phyloP scores from a whole-genome alignment of 2,329 filamentous ascomycete genomes.

The Grosmannia serpens region DNA sequence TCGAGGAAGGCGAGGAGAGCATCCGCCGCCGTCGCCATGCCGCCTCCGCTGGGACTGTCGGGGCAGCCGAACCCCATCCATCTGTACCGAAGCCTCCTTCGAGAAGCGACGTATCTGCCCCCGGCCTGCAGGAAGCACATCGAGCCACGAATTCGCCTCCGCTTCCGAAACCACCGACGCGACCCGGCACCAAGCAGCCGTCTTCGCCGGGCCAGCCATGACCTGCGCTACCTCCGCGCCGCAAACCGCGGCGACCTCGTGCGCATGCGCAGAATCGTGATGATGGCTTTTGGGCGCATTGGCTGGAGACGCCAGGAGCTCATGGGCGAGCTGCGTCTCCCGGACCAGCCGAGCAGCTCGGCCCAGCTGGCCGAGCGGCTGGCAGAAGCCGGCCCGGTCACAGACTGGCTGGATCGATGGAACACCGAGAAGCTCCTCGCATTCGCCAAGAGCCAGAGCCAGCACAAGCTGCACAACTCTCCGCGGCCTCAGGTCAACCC shows the following conservation, averaged over 20 bases:
- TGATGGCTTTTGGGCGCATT: conserved; percentile 38
- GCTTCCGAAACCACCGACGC: conserved; percentile 31
- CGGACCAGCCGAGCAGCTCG: conserved; percentile 27
- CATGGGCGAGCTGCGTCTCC: conserved; percentile 23
- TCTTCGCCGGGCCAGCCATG: conserved; percentile 28
- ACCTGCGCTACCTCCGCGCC: conserved; percentile 37
- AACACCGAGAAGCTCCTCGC: conserved; percentile 31
- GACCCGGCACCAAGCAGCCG: conserved; percentile 16
- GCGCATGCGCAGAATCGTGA: conserved; percentile 36
- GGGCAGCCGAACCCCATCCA: conserved; percentile 21
- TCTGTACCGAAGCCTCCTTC: conserved; percentile 48
- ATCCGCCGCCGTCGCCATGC: neutral
- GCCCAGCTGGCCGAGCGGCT: conserved; percentile 23
- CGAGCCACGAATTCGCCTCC: conserved; percentile 27
- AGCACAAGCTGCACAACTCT: conserved; percentile 16
- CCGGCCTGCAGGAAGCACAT: conserved; percentile 34
- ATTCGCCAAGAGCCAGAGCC: conserved; percentile 30
- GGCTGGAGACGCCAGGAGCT: conserved; percentile 41
- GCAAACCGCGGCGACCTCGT: conserved; percentile 38
- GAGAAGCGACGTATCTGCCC: conserved; percentile 49
- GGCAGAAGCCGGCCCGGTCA: neutral
- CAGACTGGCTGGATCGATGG: conserved; percentile 39
- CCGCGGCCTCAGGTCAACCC: conserved; percentile 18
- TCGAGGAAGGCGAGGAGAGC: neutral
- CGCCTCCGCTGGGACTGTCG: neutral